Conservation (phyloP, 305 asterid genomes). For the Stenogyne calaminthoides region DNA sequence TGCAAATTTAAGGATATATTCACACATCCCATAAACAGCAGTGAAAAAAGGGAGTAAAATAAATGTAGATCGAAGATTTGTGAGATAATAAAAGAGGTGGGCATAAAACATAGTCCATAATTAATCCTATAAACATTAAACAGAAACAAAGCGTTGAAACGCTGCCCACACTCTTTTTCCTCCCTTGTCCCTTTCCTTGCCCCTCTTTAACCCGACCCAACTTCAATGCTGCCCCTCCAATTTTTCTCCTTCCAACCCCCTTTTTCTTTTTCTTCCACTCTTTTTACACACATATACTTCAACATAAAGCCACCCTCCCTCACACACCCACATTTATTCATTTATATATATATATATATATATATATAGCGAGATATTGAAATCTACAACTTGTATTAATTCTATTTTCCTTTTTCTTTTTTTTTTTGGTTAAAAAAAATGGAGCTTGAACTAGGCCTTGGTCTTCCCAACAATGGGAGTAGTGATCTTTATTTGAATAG, state of each 20-base stretch:
- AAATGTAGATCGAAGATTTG: too few relatives aligned
- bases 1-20: too few relatives aligned
- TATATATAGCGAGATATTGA: neutral
- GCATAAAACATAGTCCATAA: neutral
- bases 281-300: conserved; percentile 23
- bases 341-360: neutral
- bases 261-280: conserved; percentile 22
- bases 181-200: conserved; percentile 50
- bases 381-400: neutral
- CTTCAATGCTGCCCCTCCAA: conserved; percentile 55
- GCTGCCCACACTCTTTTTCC: conserved; percentile 21
- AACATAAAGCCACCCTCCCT: conserved; percentile 21
- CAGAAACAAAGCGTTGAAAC: neutral
- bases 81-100: neutral
- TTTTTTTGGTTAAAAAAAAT: conserved; percentile 9
- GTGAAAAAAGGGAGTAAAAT: too few relatives aligned
- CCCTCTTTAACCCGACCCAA: conserved; percentile 65
- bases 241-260: conserved; percentile 36
- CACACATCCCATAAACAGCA: too few relatives aligned
- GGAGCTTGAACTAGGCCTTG: conserved; percentile 72
- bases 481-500: neutral
- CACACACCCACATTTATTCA: too few relatives aligned
- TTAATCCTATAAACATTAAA: too few relatives aligned
- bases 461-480: conserved; percentile 38
- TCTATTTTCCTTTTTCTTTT: too few relatives aligned